These are phyloP conservation scores for Ascochyta lentis DNA, from an alignment of 2,329 filamentous ascomycete species.

Conservation along the genomic window DNA sequence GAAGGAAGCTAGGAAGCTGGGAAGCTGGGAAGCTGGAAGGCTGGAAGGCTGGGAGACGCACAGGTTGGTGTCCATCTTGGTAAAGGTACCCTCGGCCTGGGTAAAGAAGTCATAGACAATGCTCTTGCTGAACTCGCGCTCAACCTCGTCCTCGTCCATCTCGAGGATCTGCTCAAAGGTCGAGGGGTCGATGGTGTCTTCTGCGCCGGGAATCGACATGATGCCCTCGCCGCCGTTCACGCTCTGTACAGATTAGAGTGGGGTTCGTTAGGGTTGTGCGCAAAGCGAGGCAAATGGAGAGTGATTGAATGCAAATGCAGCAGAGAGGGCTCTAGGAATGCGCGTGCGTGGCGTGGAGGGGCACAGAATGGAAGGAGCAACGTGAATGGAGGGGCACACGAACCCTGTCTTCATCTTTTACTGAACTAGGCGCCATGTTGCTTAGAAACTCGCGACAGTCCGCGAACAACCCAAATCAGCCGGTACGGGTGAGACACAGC, in stretches of 20 bases:
- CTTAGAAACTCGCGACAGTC: constrained; percentile 27
- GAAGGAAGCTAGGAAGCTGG: not conserved
- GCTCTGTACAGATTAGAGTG: constrained; percentile 28
- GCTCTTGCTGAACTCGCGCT: constrained; percentile 84
- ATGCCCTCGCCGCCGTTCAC: constrained; percentile 38
- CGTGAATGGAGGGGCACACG: constrained; percentile 38
- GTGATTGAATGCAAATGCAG: not conserved
- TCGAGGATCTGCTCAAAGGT: constrained; percentile 97
- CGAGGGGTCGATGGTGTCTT: constrained; percentile 75
- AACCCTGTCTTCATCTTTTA: constrained; percentile 46
- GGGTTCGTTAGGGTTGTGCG: constrained; percentile 10
- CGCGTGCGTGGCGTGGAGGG: constrained; percentile 22
- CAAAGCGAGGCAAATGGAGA: not conserved
- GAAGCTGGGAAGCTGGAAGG: too few relatives aligned
- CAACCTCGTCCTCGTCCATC: constrained; percentile 91
- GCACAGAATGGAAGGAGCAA: constrained; percentile 17
- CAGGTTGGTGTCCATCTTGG: constrained; percentile 82
- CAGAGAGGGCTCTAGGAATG: not conserved
- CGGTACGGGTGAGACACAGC: constrained; percentile 25
- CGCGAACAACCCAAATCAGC: constrained; percentile 18
- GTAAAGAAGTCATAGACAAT: constrained; percentile 94
- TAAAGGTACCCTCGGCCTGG: constrained; percentile 86
- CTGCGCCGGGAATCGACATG: constrained; percentile 65
- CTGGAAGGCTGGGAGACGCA: constrained; percentile 61
- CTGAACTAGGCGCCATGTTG: constrained; percentile 42